Base-by-base conservation (phyloP, 2,329 filamentous ascomycete genomes). In the Thermomyces lanuginosus region DNA sequence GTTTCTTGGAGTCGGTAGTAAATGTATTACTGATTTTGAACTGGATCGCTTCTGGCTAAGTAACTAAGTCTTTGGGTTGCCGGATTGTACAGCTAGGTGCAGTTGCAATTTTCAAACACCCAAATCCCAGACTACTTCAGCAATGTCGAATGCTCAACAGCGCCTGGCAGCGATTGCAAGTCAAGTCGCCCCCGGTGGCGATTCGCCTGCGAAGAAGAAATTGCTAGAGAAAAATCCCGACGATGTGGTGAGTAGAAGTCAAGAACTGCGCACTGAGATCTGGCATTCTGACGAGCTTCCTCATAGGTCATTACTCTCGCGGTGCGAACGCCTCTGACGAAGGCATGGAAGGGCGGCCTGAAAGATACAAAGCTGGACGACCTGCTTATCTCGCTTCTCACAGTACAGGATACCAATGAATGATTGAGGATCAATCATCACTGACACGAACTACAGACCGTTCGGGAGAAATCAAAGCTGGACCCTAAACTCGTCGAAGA, bases 401-500 rank as follows among this genome's bases (percentile, higher is more conserved):
- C 49, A 16, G 51, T 55, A 42, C 31, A 25, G 10, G 18, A 19
- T n/a, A n/a, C n/a, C n/a, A n/a, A n/a, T n/a, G n/a, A n/a, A n/a
- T n/a, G n/a, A n/a, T n/a, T n/a, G n/a, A n/a, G n/a, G n/a, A n/a
- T n/a, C n/a, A n/a, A n/a, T n/a, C n/a, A n/a, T n/a, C n/a, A n/a
- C n/a, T n/a, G n/a, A 8, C 8, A 27, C 8, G 13, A 19, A 24
- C 13, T 16, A n/a, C 71, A 72, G 57, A 72, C 71, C 32, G 63
- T 92, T 36, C 66, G 92, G 46, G 65, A 78, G 36, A 79, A 82
- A 41, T 92, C 83, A 39, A 72, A 73, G 39, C 82, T 93, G 56
- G 77, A 92, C 58, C 83, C 84, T 17, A 63, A 62, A 24, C 68
- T 92, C 22, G 80, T 93, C 29, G 81, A 92, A 57, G 84, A 93